These are phyloP conservation scores for Paspalum vaginatum DNA, from an alignment of 176 grass and related monocot genomes.

Conservation along the genomic window DNA sequence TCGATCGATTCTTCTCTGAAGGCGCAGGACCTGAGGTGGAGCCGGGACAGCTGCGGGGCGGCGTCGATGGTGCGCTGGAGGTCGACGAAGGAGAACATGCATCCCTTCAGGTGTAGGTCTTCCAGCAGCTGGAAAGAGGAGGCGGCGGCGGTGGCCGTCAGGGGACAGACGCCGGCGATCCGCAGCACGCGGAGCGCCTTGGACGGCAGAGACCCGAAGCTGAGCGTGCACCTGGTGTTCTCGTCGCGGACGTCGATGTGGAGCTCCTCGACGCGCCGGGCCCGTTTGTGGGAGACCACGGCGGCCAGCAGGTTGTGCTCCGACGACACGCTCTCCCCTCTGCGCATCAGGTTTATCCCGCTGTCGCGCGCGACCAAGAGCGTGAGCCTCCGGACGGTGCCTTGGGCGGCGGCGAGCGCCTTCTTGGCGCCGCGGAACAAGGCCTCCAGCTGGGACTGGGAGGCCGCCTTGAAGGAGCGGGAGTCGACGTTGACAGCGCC, in stretches of 20 bases:
- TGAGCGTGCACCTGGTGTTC: background rate
- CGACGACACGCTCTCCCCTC: background rate
- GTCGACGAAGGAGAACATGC: background rate
- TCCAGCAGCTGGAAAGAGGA: background rate
- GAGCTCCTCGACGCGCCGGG: background rate
- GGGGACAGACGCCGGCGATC: background rate
- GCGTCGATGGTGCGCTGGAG: background rate
- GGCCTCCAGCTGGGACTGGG: too few relatives aligned
- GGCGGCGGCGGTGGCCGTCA: background rate
- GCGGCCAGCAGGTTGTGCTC: background rate
- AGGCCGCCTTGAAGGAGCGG: background rate
- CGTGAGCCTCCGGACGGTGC: background rate
- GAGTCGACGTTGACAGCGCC: slow-evolving; percentile 28
- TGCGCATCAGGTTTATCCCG: background rate
- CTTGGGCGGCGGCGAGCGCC: background rate
- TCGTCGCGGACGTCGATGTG: background rate
- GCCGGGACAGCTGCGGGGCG: background rate
- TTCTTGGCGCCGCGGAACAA: background rate
- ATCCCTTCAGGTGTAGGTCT: background rate
- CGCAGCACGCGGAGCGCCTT: background rate
- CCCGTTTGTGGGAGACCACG: background rate
- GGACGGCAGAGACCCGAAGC: background rate
- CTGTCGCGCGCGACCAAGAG: too few relatives aligned
- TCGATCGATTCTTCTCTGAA: background rate
- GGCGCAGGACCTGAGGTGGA: background rate